A percentile compares a stretch with the other conserved stretches of the same genome.
Conservation (phyloP, 495 filamentous ascomycete species). For the Aspergillus avenaceus region DNA sequence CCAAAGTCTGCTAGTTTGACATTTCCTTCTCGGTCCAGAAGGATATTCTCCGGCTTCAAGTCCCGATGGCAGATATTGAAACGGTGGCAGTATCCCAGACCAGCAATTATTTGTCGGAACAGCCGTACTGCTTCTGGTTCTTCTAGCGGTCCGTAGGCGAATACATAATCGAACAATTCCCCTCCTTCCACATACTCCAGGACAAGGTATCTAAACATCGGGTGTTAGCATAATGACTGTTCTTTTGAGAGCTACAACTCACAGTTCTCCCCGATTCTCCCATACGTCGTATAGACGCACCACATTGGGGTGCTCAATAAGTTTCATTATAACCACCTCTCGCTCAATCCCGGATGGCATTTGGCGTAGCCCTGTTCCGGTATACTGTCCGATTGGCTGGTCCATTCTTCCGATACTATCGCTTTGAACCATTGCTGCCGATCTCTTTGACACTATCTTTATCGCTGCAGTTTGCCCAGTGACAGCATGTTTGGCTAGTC, state of each 20-base stretch:
- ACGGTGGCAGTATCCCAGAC: constrained; percentile 84
- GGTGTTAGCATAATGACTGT: neutral
- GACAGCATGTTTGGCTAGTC: constrained; percentile 69
- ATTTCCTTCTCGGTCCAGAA: constrained; percentile 65
- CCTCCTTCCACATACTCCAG: constrained; percentile 92
- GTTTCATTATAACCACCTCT: constrained; percentile 92
- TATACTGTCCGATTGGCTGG: constrained; percentile 42
- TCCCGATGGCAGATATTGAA: constrained; percentile 95
- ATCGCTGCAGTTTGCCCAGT: constrained; percentile 78
- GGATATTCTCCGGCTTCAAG: constrained; percentile 94
- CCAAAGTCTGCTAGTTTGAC: constrained; percentile 97
- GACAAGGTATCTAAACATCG: constrained; percentile 72
- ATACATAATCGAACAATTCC: constrained; percentile 83
- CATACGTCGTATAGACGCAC: constrained; percentile 91
- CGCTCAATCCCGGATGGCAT: constrained; percentile 87
- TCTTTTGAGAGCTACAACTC: constrained; percentile 31
- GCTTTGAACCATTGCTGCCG: constrained; percentile 64
- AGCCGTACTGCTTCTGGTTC: constrained; percentile 79
- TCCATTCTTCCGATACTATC: constrained; percentile 75
- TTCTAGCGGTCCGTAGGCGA: constrained; percentile 56
- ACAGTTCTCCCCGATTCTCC: constrained; percentile 94
- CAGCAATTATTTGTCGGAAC: constrained; percentile 92
- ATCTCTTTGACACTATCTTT: constrained; percentile 86
- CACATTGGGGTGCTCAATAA: constrained; percentile 90
- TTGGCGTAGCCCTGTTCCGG: constrained; percentile 44